Conservation (phyloP, 768 basidiomycete species). For the Russula sp. region DNA sequence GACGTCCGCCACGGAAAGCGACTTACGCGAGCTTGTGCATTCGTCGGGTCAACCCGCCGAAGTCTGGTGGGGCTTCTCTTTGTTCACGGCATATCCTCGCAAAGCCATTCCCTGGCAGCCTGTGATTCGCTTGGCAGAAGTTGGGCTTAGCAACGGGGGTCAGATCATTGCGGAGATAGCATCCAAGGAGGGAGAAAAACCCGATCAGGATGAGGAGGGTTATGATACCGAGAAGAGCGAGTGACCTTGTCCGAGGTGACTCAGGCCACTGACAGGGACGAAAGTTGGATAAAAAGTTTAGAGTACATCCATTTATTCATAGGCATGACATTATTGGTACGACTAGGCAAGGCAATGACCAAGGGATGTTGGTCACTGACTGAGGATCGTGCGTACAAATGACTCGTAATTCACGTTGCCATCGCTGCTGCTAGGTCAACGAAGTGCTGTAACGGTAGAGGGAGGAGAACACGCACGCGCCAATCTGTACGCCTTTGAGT, state of each 20-base stretch:
- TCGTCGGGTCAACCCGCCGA: slow-evolving; percentile 33
- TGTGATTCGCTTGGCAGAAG: slow-evolving; percentile 28
- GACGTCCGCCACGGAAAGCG: slow-evolving; percentile 35
- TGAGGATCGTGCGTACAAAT: slow-evolving; percentile 91
- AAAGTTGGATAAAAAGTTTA: neutral
- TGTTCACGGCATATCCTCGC: slow-evolving; percentile 69
- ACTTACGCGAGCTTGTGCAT: slow-evolving; percentile 40
- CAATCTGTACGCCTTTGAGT: slow-evolving; percentile 92
- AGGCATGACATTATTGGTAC: slow-evolving; percentile 13
- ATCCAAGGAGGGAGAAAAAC: slow-evolving; percentile 1
- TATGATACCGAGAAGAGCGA: slow-evolving; percentile 31
- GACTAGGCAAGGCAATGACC: neutral
- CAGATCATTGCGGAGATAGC: slow-evolving; percentile 36
- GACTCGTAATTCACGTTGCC: slow-evolving; percentile 98
- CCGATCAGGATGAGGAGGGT: slow-evolving; percentile 23
- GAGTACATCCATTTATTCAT: slow-evolving; percentile 14
- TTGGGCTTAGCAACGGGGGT: slow-evolving; percentile 33
- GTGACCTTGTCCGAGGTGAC: neutral
- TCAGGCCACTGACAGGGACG: neutral
- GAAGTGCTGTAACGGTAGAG: slow-evolving; percentile 11
- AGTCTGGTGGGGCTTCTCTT: slow-evolving; percentile 71
- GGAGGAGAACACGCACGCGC: slow-evolving; percentile 54
- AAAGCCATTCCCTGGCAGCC: slow-evolving; percentile 51
- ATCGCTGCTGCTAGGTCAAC: slow-evolving; percentile 52
- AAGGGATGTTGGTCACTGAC: slow-evolving; percentile 52